Percentiles rank a stretch among this genome's conserved stretches.
phyloP scores from a whole-genome alignment of 2,329 filamentous ascomycete species.

The Trichoderma breve region DNA sequence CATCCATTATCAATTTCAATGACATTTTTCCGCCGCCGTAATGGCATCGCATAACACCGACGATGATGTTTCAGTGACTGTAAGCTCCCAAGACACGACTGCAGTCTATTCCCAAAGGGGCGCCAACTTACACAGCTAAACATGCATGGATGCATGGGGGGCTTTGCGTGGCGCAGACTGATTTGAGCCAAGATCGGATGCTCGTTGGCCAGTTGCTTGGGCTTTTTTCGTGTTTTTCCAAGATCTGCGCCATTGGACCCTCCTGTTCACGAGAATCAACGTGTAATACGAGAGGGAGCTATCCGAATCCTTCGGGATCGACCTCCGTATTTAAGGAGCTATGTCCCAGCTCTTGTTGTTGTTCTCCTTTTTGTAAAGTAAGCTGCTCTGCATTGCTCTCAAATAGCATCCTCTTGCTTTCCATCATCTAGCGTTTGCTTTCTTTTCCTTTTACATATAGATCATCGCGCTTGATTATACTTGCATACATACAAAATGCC shows the following conservation, averaged over 20 bases:
- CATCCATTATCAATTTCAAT: not conserved
- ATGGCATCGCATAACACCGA: not conserved
- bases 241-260: constrained; percentile 2
- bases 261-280: not conserved
- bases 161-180: constrained; percentile 16
- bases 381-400: not conserved
- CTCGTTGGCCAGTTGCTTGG: constrained; percentile 1
- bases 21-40: not conserved
- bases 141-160: constrained; percentile 11
- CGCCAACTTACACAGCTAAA: not conserved
- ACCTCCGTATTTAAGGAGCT: not conserved
- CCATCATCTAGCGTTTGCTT: constrained; percentile 2
- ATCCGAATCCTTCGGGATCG: not conserved
- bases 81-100: not conserved
- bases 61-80: not conserved
- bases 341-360: constrained; percentile 24
- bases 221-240: not conserved
- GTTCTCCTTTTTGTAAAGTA: not conserved
- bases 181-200: constrained; percentile 1
- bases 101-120: not conserved
- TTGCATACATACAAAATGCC: constrained; percentile 26
- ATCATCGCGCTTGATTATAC: not conserved
- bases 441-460: not conserved
- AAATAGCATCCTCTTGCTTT: constrained; percentile 25
- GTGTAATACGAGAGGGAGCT: constrained; percentile 5